A percentile compares a stretch with the other conserved stretches of the same genome.
Conservation (phyloP, 2,329 filamentous ascomycete genomes). For the Aaosphaeria arxii region DNA sequence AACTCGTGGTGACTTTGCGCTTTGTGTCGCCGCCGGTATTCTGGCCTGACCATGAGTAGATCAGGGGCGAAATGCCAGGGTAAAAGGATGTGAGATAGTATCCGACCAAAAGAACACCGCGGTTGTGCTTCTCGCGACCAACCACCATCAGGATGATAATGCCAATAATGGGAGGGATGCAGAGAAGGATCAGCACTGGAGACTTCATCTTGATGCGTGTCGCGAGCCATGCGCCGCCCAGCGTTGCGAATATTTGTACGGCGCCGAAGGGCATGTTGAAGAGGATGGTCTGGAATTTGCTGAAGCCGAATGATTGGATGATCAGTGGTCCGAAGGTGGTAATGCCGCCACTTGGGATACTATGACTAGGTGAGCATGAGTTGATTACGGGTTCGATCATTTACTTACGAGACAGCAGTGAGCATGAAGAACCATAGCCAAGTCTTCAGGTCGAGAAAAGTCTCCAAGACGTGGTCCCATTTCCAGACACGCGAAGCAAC, state of each 20-base stretch:
- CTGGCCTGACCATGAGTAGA: conserved; percentile 60
- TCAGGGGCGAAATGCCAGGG: conserved; percentile 58
- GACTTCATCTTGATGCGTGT: conserved; percentile 56
- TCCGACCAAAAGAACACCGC: conserved; percentile 52
- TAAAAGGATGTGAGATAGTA: conserved; percentile 62
- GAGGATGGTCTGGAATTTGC: conserved; percentile 54
- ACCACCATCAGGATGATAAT: conserved; percentile 54
- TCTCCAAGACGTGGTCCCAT: conserved; percentile 54
- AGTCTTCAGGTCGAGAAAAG: conserved; percentile 57
- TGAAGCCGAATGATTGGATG: conserved; percentile 57
- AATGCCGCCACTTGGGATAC: conserved; percentile 57
- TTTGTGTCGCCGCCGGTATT: conserved; percentile 70
- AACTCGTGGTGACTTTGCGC: conserved; percentile 62
- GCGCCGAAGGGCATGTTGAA: conserved; percentile 62
- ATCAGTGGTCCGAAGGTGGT: conserved; percentile 59
- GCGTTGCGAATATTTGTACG: conserved; percentile 59
- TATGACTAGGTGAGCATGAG: conserved; percentile 8
- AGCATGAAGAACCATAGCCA: conserved; percentile 53
- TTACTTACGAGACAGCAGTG: conserved; percentile 11
- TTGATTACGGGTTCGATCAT: conserved; percentile 9
- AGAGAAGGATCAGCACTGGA: conserved; percentile 53
- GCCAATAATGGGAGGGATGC: conserved; percentile 56
- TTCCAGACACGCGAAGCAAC: conserved; percentile 47
- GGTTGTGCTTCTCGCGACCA: conserved; percentile 44
- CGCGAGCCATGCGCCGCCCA: conserved; percentile 57